Percentiles rank a stretch among this genome's conserved stretches.
Conservation (phyloP, 176 grass and related monocot genomes). For the Bolboschoenus planiculmis region DNA sequence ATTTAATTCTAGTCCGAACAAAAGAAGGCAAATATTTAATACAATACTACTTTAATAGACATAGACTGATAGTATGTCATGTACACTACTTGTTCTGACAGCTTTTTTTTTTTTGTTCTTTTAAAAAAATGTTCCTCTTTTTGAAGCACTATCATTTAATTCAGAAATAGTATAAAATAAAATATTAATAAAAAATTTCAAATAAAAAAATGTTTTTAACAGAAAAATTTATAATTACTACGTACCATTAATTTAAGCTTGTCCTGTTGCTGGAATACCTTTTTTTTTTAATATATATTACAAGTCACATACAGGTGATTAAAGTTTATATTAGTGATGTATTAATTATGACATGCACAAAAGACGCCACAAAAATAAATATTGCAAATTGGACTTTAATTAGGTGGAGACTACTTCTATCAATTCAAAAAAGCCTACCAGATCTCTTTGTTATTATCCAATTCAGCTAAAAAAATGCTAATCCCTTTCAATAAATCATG, state of each 20-base stretch:
- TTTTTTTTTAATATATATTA: not conserved
- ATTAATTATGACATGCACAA: not conserved
- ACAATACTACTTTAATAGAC: not conserved
- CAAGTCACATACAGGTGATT: not conserved
- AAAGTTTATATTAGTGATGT: not conserved
- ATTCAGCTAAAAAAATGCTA: not conserved
- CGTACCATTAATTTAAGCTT: not conserved
- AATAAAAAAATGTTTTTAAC: no score
- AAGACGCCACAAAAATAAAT: not conserved
- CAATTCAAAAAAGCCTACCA: constrained; percentile 15
- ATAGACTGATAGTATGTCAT: no score
- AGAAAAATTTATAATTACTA: not conserved
- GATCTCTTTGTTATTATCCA: constrained; percentile 12
- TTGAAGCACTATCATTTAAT: no score
- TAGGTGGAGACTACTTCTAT: constrained; percentile 1
- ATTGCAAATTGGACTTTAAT: not conserved
- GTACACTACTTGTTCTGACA: no score
- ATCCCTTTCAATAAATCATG: constrained; percentile 5
- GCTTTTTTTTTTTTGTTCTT: no score
- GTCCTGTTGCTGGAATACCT: not conserved
- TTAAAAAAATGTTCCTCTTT: no score
- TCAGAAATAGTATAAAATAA: no score
- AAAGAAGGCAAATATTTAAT: not conserved
- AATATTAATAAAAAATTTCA: no score
- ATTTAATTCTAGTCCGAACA: not conserved